Evolutionary conservation across 371 early-diverging fungal genomes (phyloP), one percentile per base, ranked within the genome.

Genomic region (Mucor sp.): DNA sequence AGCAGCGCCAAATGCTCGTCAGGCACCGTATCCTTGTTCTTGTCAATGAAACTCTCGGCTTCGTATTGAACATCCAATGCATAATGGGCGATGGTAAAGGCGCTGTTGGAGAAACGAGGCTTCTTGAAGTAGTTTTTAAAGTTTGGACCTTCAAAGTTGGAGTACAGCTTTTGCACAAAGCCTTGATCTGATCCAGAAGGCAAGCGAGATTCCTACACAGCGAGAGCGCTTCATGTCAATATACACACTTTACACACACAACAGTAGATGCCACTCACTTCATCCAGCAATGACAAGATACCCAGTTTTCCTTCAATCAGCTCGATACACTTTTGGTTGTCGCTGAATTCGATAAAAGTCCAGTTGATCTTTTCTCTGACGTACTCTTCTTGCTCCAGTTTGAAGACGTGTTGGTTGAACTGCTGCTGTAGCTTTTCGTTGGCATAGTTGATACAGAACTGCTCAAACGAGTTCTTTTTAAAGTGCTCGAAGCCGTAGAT

Each of bases 281-380:
- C 99, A 80, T 99, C 99, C 53, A 99, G 82, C 53, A 99, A 86
- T 17, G 93, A 87, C 33, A 99, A 85, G 37, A 99, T 94, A 72
- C 99, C 99, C 58, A 96, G 82, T 69, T 89, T 92, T 68, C 93
- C 93, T 82, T 99, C 99, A 67, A 99, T 98, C 76, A 99, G 82
- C 65, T 97, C 97, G 67, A 99, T 99, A 83, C 99, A 98, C n/a
- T 97, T 97, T 76, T 98, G 97, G 74, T 99, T 97, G 82, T 99
- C 99, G 63, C 96, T 96, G 87, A 99, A 99, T 68, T 98, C 97
- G 56, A 93, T 91, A 67, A 92, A 93, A 32, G 85, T 89, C 92
- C 94, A 98, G 72, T 93, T 87, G 72, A 99, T 96, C 76, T 94
- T 86, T 81, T 95, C 97, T 15, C 92, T 88, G 17, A 94, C 89